A percentile compares a stretch with the other conserved stretches of the same genome.
Conservation (phyloP, 768 basidiomycete genomes). For the Pulveroboletus frians region DNA sequence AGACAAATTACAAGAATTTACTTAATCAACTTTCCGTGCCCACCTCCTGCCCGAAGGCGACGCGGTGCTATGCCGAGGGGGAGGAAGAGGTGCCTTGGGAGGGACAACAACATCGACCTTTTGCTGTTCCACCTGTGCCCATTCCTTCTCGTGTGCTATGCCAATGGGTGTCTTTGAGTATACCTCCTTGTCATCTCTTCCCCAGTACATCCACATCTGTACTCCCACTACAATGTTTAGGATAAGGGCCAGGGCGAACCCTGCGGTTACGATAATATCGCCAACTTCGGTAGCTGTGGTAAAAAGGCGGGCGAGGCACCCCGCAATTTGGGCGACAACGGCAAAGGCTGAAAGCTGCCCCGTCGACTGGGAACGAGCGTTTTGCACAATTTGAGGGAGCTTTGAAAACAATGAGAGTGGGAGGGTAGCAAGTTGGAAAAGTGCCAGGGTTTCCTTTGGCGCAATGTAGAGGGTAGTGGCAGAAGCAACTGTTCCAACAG, state of each 20-base stretch:
- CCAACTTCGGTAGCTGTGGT: slow-evolving; percentile 89
- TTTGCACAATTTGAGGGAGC: slow-evolving; percentile 87
- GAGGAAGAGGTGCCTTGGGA: slow-evolving; percentile 39
- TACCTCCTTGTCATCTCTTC: slow-evolving; percentile 39
- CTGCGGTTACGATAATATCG: slow-evolving; percentile 73
- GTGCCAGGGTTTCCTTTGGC: slow-evolving; percentile 48
- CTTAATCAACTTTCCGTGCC: slow-evolving; percentile 69
- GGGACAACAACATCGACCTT: slow-evolving; percentile 43
- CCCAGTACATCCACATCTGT: slow-evolving; percentile 87
- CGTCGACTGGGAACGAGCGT: slow-evolving; percentile 68
- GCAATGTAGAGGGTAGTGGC: slow-evolving; percentile 42
- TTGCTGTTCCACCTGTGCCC: slow-evolving; percentile 21
- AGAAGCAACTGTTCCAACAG: slow-evolving; percentile 31
- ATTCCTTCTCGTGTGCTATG: slow-evolving; percentile 26
- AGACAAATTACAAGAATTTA: slow-evolving; percentile 18
- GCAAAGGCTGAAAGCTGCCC: slow-evolving; percentile 95
- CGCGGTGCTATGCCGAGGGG: slow-evolving; percentile 37
- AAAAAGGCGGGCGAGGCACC: slow-evolving; percentile 89
- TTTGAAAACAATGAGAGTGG: slow-evolving; percentile 92
- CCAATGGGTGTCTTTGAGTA: slow-evolving; percentile 16
- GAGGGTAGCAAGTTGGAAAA: slow-evolving; percentile 81
- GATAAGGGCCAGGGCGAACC: slow-evolving; percentile 76
- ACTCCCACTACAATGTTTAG: slow-evolving; percentile 80
- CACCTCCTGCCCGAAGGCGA: slow-evolving; percentile 58
- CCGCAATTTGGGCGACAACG: slow-evolving; percentile 79